Conservation (phyloP, 202 grass and related monocot genomes). For the Dendrocalamus latiflorus region DNA sequence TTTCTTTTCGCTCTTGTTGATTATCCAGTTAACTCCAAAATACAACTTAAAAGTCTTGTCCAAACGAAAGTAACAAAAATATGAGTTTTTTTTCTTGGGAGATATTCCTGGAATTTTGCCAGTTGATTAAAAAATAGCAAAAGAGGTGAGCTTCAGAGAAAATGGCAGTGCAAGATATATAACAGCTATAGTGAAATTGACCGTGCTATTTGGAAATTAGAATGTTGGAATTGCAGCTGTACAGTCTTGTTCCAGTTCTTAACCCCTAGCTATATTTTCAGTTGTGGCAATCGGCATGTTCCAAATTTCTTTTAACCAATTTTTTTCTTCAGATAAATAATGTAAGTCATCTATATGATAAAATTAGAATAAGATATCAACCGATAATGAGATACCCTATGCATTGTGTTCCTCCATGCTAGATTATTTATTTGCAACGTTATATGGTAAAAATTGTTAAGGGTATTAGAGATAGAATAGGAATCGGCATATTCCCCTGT, state of each 20-base stretch:
- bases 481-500: too few species aligned
- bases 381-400: neutral
- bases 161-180: too few species aligned
- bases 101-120: too few species aligned
- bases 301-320: neutral
- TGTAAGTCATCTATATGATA: neutral
- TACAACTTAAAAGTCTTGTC: too few species aligned
- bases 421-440: slow-evolving; percentile 9
- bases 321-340: neutral
- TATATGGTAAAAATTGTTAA: slow-evolving; percentile 1
- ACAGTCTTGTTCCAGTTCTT: neutral
- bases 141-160: too few species aligned
- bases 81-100: too few species aligned
- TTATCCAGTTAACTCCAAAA: too few species aligned
- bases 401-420: neutral
- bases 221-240: neutral
- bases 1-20: too few species aligned
- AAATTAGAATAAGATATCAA: slow-evolving; percentile 1
- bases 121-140: too few species aligned
- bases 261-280: slow-evolving; percentile 8
- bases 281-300: neutral
- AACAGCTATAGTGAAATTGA: neutral
- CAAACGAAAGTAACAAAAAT: too few species aligned
- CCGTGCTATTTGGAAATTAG: neutral
- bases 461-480: too few species aligned